Conservation (phyloP, 257 asterid genomes). For the Nicotiana paniculata region DNA sequence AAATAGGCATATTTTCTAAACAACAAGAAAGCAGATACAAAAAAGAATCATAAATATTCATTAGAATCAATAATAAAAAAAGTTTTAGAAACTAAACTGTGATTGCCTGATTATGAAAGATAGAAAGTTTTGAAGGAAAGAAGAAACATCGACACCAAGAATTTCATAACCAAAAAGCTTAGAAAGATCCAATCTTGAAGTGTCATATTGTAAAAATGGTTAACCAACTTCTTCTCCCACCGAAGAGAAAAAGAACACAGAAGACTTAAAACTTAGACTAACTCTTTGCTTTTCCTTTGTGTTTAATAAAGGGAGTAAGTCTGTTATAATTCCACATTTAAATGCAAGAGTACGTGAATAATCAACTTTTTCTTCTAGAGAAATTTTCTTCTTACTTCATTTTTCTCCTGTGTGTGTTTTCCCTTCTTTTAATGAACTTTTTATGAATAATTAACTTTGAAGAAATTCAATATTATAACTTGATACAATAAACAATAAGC, state of each 20-base stretch:
- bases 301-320: background rate
- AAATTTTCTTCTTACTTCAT: slow-evolving; percentile 10
- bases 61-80: no score
- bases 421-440: background rate
- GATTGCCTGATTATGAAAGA: background rate
- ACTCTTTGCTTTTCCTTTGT: background rate
- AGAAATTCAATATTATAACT: no score
- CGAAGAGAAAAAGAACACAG: no score
- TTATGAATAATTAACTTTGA: background rate
- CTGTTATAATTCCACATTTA: background rate
- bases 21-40: no score
- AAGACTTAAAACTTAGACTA: no score
- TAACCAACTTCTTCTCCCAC: background rate
- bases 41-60: no score
- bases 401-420: background rate
- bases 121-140: background rate
- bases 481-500: no score
- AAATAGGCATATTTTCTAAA: no score
- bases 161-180: slow-evolving; percentile 16
- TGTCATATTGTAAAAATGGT: background rate
- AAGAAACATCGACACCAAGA: slow-evolving; percentile 20
- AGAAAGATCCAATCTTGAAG: background rate
- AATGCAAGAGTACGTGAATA: slow-evolving; percentile 11
- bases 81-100: no score
- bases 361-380: slow-evolving; percentile 28